phyloP scores from a whole-genome alignment of 2,329 filamentous ascomycete genomes.

The Aaosphaeria pasadenensis region DNA sequence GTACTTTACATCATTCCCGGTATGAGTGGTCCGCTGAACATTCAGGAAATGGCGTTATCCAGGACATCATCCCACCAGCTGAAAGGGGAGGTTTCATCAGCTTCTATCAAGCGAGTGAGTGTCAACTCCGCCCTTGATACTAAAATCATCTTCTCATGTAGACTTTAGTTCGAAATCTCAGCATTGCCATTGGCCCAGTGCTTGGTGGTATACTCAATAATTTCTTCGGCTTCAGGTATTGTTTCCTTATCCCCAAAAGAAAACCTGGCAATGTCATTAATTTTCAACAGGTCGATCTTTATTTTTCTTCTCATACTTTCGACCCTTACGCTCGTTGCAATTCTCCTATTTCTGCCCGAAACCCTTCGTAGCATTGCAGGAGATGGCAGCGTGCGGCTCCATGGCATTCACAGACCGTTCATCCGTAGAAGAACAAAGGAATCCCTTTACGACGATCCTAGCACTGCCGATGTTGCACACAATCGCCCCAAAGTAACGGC shows the following conservation, averaged over 20 bases:
- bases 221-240: slow-evolving; percentile 27
- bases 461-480: slow-evolving; percentile 23
- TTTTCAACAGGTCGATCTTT: slow-evolving; percentile 43
- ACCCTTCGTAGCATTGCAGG: slow-evolving; percentile 27
- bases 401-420: slow-evolving; percentile 41
- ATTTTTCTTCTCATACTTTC: slow-evolving; percentile 31
- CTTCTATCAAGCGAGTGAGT: slow-evolving; percentile 39
- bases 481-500: too few relatives aligned
- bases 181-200: slow-evolving; percentile 25
- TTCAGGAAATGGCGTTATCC: slow-evolving; percentile 41
- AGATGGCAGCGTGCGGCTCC: slow-evolving; percentile 30
- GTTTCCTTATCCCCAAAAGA: slow-evolving; percentile 52
- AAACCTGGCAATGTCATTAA: too few relatives aligned
- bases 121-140: too few relatives aligned
- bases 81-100: slow-evolving; percentile 41
- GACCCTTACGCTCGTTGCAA: too few relatives aligned
- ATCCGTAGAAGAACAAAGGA: slow-evolving; percentile 11
- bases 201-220: slow-evolving; percentile 25
- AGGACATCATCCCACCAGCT: slow-evolving; percentile 36
- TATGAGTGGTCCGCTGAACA: too few relatives aligned
- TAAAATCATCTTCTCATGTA: too few relatives aligned
- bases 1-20: too few relatives aligned
- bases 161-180: slow-evolving; percentile 26
- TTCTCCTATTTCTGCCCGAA: slow-evolving; percentile 36
- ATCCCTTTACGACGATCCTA: neutral